Evolutionary conservation across 805 yeast genomes (phyloP), one percentile per base, ranked within the genome.

Genomic region (Saturnispora sekii): DNA sequence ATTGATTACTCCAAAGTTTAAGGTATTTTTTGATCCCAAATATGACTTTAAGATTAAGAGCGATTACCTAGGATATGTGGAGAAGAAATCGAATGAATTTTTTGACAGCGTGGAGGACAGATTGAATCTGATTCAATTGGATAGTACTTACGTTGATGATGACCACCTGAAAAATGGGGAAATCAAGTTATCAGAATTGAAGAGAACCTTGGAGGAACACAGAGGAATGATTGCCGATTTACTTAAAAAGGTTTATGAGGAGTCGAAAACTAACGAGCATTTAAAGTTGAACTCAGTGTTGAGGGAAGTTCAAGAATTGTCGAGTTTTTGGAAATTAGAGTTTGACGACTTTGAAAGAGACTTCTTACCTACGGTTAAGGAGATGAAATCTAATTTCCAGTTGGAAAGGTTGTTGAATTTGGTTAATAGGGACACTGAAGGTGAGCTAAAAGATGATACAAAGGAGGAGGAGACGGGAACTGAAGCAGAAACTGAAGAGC

Each of bases 321-420:
- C 95, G 3, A 88, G 86, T 17, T 74, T 70, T 35, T 93, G 97
- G 97, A 96, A 90, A 62, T 54, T 63, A 17, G 95, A 82, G 46
- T 88, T 93, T 55, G 72, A 77, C 32, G 83, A 77, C 7, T 90
- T 93, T 64, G 97, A 85, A 48, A 72, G 73, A 37, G 71, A 72
- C 16, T 93, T 74, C 57, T 72, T 90, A 48, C 97, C 97, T 1
- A 79, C 95, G 8, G 97, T 93, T 60, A 85, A 81, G 55, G 98
- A 93, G 70, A 84, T 93, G 52, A 80, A 95, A 5, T 89, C 98
- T 1, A 84, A 95, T 4, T 81, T 81, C 53, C 97, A 90, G 58
- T 66, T 90, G 55, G 77, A 80, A 48, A 83, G 81, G 52, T 70
- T 89, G 40, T 79, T 90, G 52, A 63, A 76, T 55, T 88, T 60